A percentile compares a stretch with the other conserved stretches of the same genome.
phyloP scores from a whole-genome alignment of 2,329 filamentous ascomycete genomes.

The Coniochaeta ligniaria region DNA sequence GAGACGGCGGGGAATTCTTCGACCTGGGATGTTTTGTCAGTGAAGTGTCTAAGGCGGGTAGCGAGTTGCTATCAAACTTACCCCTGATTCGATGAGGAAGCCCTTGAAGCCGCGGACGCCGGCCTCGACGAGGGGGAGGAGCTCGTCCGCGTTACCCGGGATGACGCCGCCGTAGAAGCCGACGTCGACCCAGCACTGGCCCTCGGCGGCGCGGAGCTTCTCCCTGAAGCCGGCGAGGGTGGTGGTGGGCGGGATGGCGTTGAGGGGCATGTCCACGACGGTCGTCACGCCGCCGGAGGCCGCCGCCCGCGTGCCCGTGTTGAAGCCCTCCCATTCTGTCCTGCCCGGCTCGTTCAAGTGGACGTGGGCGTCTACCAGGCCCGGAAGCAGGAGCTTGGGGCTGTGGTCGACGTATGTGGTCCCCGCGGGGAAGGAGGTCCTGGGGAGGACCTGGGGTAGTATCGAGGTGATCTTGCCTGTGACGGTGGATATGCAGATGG shows the following conservation, averaged over 20 bases:
- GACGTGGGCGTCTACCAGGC: slow-evolving; percentile 92
- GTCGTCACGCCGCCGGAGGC: slow-evolving; percentile 96
- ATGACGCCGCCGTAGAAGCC: slow-evolving; percentile 95
- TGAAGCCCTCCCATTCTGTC: slow-evolving; percentile 98
- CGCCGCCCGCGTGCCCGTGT: slow-evolving; percentile 86
- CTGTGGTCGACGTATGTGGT: slow-evolving; percentile 78
- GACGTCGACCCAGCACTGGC: slow-evolving; percentile 97
- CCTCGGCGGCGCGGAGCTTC: slow-evolving; percentile 76
- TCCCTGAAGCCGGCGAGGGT: slow-evolving; percentile 74
- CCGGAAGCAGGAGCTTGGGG: slow-evolving; percentile 77
- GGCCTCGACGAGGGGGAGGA: slow-evolving; percentile 72
- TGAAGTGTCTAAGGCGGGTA: no score
- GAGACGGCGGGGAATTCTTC: slow-evolving; percentile 95
- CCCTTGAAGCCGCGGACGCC: slow-evolving; percentile 96
- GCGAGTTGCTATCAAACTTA: slow-evolving; percentile 37
- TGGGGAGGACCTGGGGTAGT: slow-evolving; percentile 65
- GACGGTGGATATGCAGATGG: slow-evolving; percentile 66
- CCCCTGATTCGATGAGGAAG: slow-evolving; percentile 93
- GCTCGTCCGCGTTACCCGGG: slow-evolving; percentile 75
- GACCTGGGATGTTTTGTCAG: no score
- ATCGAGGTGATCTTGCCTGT: slow-evolving; percentile 83
- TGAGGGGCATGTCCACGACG: slow-evolving; percentile 94
- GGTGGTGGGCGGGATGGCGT: slow-evolving; percentile 93
- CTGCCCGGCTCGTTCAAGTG: slow-evolving; percentile 95
- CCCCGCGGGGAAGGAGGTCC: slow-evolving; percentile 63